Evolutionary conservation across 805 yeast species (phyloP).

Genomic region (Clavispora vitiphila): DNA sequence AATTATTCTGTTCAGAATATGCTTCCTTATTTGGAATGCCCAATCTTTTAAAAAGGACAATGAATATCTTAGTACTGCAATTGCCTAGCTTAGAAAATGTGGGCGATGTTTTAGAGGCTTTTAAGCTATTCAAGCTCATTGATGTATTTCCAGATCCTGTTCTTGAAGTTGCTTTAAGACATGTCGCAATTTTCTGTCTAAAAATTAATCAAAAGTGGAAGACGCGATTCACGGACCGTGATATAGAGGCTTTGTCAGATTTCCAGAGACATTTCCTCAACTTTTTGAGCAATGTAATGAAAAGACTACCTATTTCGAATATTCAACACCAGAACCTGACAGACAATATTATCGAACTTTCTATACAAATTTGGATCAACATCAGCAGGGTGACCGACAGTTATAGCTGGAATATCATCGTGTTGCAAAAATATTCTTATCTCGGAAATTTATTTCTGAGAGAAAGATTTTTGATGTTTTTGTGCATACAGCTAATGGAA

Average conservation of each 20-base stretch:
- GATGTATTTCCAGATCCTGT: neutral
- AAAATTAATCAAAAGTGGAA: neutral
- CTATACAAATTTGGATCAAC: constrained; percentile 28
- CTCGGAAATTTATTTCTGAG: constrained; percentile 36
- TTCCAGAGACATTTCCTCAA: constrained; percentile 7
- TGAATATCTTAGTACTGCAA: constrained; percentile 3
- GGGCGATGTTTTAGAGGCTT: neutral
- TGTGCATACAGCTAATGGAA: constrained; percentile 23
- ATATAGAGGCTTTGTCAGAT: constrained; percentile 13
- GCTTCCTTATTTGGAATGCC: constrained; percentile 1
- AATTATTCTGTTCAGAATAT: constrained; percentile 2
- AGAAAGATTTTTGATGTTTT: constrained; percentile 25
- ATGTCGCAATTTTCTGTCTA: neutral
- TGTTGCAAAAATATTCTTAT: constrained; percentile 35
- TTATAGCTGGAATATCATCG: constrained; percentile 32
- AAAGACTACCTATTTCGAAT: constrained; percentile 28
- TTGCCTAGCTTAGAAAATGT: neutral
- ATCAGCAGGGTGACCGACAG: constrained; percentile 12
- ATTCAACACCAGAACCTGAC: constrained; percentile 18
- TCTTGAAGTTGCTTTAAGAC: neutral
- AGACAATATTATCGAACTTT: constrained; percentile 20
- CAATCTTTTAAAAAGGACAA: constrained; percentile 3
- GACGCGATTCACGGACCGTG: neutral
- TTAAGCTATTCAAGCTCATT: neutral
- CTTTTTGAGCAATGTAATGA: constrained; percentile 28